Evolutionary conservation across 441 rosid genomes (phyloP), one percentile per base, ranked within the genome.

Genomic region (California macrophylla): DNA sequence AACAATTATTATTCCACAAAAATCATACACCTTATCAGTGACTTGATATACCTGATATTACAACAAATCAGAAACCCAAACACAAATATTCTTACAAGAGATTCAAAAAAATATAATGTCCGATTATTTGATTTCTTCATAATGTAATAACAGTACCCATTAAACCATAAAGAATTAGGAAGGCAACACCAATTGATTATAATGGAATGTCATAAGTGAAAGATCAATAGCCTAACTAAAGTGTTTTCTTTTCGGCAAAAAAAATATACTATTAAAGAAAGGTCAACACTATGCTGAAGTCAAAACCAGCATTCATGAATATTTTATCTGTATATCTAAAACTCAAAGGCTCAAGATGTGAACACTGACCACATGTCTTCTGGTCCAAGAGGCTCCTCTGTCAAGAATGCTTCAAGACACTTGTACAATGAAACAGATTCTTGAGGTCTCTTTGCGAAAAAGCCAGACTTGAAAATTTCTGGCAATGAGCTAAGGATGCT

Each of bases 341-440:
- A 26, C 32, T 66, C 25, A n/a, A 60, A 73, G 68, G 40, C n/a
- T n/a, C 38, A 73, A 42, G 45, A 64, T 24, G 32, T 54, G 68
- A 54, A 71, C 65, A 88, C 95, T 85, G 67, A 89, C 95, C 92
- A 87, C 95, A 87, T 89, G 81, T 89, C 95, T 69, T 89, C 92
- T 34, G 90, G 95, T 77, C 95, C 95, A 76, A 89, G 89, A 13
- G 95, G 95, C 85, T 89, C 95, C 75, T 89, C 90, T 23, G 72
- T 87, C 79, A 89, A 79, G 86, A 89, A 89, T 67, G 95, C 90
- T 82, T 87, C 89, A 69, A 89, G 90, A 80, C 92, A 89, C 71
- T 83, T 87, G 77, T 84, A 87, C 71, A 89, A 79, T 47, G 90
- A 84, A 72, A 83, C 85, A 13, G 90, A 67, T 76, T 87, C 90